These are phyloP conservation scores for Wickerhamiella spandovensis DNA, from an alignment of 805 yeast species.

Conservation along the genomic window DNA sequence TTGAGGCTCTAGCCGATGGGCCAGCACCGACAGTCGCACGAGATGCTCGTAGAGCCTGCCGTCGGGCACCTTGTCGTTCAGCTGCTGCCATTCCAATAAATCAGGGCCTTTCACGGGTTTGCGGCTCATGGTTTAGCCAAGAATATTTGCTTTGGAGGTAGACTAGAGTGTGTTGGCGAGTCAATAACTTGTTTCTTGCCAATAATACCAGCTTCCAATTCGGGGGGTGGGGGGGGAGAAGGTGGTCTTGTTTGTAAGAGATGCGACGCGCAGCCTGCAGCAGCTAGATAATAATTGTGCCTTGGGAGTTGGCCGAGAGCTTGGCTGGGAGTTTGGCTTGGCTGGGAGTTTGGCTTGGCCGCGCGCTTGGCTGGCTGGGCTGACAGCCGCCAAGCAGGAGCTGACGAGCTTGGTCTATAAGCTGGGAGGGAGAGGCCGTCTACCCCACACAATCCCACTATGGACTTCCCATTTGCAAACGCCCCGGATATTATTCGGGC, in stretches of 20 bases:
- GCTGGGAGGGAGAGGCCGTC: not conserved
- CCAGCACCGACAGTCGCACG: conserved; percentile 42
- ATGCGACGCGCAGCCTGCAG: not conserved
- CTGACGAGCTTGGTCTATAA: too few species aligned
- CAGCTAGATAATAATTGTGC: not conserved
- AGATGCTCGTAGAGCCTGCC: conserved; percentile 36
- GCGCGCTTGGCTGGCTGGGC: too few species aligned
- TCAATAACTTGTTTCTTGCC: not conserved
- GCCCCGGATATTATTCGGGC: conserved; percentile 85
- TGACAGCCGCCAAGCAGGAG: too few species aligned
- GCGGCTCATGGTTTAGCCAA: not conserved
- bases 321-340: too few species aligned
- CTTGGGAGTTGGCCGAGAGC: not conserved
- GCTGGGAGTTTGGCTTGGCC: too few species aligned
- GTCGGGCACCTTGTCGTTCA: conserved; percentile 10
- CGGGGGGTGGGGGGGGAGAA: not conserved
- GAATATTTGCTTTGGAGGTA: not conserved
- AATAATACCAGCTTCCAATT: not conserved
- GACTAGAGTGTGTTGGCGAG: too few species aligned
- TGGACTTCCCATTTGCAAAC: conserved; percentile 53
- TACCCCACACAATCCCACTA: not conserved
- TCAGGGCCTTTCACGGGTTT: not conserved
- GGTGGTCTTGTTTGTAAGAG: not conserved
- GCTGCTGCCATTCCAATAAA: conserved; percentile 5
- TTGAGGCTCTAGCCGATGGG: conserved; percentile 46